Evolutionary conservation across 768 basidiomycete species (phyloP).

Genomic region (Leccinum aurantiacum): DNA sequence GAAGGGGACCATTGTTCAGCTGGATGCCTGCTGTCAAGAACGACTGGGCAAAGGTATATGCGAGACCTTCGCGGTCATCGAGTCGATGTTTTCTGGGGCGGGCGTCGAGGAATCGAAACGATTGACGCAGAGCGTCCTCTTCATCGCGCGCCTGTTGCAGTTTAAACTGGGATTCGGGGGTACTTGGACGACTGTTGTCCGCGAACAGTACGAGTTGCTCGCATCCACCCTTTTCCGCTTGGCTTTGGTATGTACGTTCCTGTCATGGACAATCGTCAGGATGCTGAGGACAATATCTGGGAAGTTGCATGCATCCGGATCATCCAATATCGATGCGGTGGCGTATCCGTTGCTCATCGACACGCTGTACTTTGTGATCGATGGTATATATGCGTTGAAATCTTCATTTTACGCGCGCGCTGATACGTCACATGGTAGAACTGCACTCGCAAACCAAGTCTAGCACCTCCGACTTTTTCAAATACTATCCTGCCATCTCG

Average conservation of each 20-base stretch:
- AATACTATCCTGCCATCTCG: conserved; percentile 56
- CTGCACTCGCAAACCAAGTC: conserved; percentile 59
- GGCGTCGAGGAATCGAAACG: conserved; percentile 24
- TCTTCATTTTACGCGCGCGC: not conserved
- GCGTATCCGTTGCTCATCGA: conserved; percentile 69
- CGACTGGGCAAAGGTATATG: conserved; percentile 47
- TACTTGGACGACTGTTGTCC: conserved; percentile 53
- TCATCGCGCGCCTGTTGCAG: conserved; percentile 68
- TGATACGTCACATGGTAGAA: conserved; percentile 42
- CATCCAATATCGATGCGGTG: conserved; percentile 48
- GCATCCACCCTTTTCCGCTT: conserved; percentile 47
- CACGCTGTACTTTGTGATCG: conserved; percentile 70
- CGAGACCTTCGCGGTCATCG: conserved; percentile 43
- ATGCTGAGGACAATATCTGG: conserved; percentile 1
- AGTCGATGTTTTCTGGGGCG: conserved; percentile 34
- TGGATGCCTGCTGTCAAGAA: conserved; percentile 48
- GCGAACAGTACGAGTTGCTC: conserved; percentile 45
- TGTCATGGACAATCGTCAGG: conserved; percentile 2
- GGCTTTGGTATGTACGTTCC: conserved; percentile 45
- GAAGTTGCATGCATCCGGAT: conserved; percentile 57
- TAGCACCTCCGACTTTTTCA: conserved; percentile 55
- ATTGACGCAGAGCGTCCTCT: conserved; percentile 45
- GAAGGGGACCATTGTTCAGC: conserved; percentile 50
- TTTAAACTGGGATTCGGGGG: conserved; percentile 68
- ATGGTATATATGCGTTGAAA: conserved; percentile 47